Conservation (phyloP, 2,329 filamentous ascomycete species). For the Cadophora gregata region DNA sequence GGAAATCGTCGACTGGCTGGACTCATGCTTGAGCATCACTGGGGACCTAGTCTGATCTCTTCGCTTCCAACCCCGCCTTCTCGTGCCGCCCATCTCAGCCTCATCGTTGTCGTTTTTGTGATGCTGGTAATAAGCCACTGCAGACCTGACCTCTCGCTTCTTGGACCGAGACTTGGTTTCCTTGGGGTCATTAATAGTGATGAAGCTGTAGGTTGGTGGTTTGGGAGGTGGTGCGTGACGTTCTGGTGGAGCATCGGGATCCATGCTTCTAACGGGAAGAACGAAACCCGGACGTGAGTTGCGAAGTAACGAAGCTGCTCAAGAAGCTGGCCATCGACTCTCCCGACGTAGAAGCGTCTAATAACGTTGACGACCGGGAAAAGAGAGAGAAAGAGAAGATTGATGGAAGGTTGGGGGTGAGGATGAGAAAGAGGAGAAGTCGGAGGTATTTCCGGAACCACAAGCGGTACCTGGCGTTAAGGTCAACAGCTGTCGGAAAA, state of each 20-base stretch:
- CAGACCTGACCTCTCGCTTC: slow-evolving; percentile 26
- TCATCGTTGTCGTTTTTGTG: slow-evolving; percentile 25
- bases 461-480: background rate
- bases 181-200: slow-evolving; percentile 28
- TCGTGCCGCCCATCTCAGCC: slow-evolving; percentile 1
- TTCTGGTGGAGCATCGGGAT: slow-evolving; percentile 9
- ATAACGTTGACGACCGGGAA: background rate
- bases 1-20: slow-evolving; percentile 10
- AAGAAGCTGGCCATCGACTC: background rate
- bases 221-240: background rate
- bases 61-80: slow-evolving; percentile 8
- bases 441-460: background rate
- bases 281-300: too few relatives aligned
- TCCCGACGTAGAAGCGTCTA: background rate
- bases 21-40: slow-evolving; percentile 9
- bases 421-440: background rate
- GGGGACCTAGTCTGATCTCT: slow-evolving; percentile 3
- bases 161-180: slow-evolving; percentile 24
- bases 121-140: slow-evolving; percentile 29
- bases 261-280: slow-evolving; percentile 1
- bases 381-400: background rate
- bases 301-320: background rate
- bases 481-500: background rate
- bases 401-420: background rate
- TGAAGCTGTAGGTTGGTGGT: slow-evolving; percentile 25